Percentiles rank a stretch among this genome's conserved stretches.
Evolutionary conservation across 192 early-diverging fungal species (phyloP).

Genomic region (Polychytrium aggregatum): DNA sequence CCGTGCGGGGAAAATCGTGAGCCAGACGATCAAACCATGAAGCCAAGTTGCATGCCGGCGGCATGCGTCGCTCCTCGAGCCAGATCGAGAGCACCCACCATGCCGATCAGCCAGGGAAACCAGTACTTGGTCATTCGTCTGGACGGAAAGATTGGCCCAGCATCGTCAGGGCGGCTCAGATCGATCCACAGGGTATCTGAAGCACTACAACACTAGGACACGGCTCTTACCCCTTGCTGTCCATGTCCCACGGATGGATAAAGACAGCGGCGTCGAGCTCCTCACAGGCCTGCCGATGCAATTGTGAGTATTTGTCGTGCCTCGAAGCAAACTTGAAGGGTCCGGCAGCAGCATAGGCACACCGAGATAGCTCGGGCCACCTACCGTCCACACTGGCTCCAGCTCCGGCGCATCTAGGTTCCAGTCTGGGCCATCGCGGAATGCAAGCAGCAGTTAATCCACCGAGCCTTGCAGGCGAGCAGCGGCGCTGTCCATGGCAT

Average conservation of each 20-base stretch:
- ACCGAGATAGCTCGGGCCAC: not conserved
- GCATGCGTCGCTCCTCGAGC: too few species aligned
- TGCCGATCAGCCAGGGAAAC: conserved; percentile 55
- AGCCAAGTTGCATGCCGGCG: too few species aligned
- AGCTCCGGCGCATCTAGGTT: conserved; percentile 59
- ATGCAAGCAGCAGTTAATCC: too few species aligned
- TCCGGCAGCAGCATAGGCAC: too few species aligned
- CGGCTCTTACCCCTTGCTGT: conserved; percentile 16
- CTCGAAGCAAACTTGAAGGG: too few species aligned
- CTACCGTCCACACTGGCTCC: conserved; percentile 43
- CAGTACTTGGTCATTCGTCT: conserved; percentile 56
- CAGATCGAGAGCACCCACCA: conserved; percentile 13
- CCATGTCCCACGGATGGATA: conserved; percentile 61
- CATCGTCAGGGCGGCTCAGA: not conserved
- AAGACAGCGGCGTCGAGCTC: conserved; percentile 50
- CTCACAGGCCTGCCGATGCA: conserved; percentile 37
- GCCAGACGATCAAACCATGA: not conserved
- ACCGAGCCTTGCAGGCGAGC: too few species aligned
- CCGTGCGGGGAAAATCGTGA: not conserved
- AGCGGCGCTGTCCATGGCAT: too few species aligned
- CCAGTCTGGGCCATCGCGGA: conserved; percentile 50
- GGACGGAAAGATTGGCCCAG: not conserved
- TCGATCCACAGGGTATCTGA: too few species aligned
- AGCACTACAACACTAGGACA: not conserved
- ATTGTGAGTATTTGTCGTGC: too few species aligned